Base-by-base conservation (phyloP, 352 stramenopile species). In the Globisporangium sylvaticum region DNA sequence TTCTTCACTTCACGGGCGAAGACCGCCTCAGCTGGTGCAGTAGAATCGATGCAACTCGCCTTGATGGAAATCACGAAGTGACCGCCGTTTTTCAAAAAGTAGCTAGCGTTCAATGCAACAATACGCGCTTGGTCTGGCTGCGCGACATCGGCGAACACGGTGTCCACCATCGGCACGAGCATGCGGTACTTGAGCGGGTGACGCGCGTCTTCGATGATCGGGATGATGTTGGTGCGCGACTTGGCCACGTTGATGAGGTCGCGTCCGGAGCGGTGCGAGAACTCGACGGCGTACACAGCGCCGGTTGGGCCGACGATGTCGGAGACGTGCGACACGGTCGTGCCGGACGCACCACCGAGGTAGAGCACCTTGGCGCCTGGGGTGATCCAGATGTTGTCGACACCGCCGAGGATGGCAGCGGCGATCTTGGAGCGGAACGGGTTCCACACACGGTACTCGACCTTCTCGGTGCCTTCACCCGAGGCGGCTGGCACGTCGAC, bases 1-100 rank as follows among this genome's bases (percentile, higher is more conserved):
- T 99, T 99, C 81, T 97, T 97, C 56, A 99, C 96, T 84, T 98
- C 95, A 74, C 89, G 79, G 58, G 94, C 92, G 75, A 99, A 99
- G 0, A 99, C 97, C 20, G 97, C 97, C 84, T 99, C 98, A 67
- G 98, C 92, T 64, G 96, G 83, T 46, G 97, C 97, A 53, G 98
- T 99, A 31, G 95, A 99, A 88, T 99, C 97, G 77, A 99, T 99
- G 83, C 97, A 99, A 79, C 85, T 98, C 60, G 98, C 98, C 88
- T 99, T 99, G 88, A 99, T 99, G 53, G 97, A 98, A 78, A 99
- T 99, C 12, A 99, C 96, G 60, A 98, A 98, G 89, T 99, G 97
- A 67, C 98, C 98, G 67, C 97, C 97, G 83, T 98, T 99, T 83
- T 99, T 99, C 58, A 99, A 83, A 83, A 99, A 99, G 86, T 99